A percentile compares a stretch with the other conserved stretches of the same genome.
phyloP scores from a whole-genome alignment of 441 rosid genomes.

The Breynia disticha region DNA sequence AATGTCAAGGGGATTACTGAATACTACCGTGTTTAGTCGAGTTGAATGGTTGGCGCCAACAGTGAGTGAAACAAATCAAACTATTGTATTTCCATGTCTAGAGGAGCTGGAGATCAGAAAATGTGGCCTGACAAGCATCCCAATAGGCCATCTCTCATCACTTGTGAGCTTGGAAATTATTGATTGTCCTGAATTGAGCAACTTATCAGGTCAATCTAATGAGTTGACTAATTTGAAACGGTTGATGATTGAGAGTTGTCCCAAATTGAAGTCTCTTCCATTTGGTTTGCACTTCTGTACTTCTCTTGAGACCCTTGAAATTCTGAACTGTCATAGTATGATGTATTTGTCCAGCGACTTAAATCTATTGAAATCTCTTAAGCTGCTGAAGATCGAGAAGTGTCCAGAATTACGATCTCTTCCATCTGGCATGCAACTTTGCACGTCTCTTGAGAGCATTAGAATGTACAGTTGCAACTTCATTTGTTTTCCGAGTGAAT shows the following conservation, averaged over 20 bases:
- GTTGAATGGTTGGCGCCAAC: slow-evolving; percentile 7
- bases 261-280: not conserved
- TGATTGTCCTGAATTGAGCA: not conserved
- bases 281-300: not conserved
- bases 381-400: not conserved
- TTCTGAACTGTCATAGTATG: slow-evolving; percentile 2
- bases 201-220: not conserved
- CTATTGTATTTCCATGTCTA: slow-evolving; percentile 18
- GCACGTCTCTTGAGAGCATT: slow-evolving; percentile 8
- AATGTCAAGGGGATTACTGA: no score
- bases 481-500: no score
- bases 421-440: slow-evolving; percentile 6
- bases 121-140: slow-evolving; percentile 5
- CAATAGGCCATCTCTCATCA: slow-evolving; percentile 1
- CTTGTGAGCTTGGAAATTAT: slow-evolving; percentile 7
- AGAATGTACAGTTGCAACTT: no score
- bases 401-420: not conserved
- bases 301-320: slow-evolving; percentile 5
- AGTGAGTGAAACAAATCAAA: no score
- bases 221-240: not conserved
- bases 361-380: slow-evolving; percentile 1
- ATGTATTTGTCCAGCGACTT: not conserved
- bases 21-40: no score
- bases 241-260: not conserved
- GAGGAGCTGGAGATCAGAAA: slow-evolving; percentile 4